Evolutionary conservation across 2,329 filamentous ascomycete genomes (phyloP).

Genomic region (Xylariaceae sp.): DNA sequence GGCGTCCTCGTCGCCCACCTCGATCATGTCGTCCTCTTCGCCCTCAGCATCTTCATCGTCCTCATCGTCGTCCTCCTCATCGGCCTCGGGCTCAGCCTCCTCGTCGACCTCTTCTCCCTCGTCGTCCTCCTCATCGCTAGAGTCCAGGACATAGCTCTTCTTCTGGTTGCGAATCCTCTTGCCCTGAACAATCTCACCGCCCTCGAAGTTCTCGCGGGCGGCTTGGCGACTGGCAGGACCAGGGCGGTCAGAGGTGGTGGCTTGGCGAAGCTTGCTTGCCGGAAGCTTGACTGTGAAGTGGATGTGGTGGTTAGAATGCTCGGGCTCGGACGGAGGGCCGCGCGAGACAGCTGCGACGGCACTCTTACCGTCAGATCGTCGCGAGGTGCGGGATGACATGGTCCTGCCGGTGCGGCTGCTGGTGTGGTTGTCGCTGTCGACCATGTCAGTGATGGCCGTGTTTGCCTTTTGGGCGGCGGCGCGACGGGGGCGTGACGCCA

Average conservation of each 20-base stretch:
- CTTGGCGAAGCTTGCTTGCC: constrained; percentile 44
- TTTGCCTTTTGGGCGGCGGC: constrained; percentile 39
- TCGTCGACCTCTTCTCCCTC: constrained; percentile 34
- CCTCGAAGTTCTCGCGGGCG: constrained; percentile 31
- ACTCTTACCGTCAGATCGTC: constrained; percentile 41
- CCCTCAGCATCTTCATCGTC: constrained; percentile 37
- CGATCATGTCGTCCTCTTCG: constrained; percentile 30
- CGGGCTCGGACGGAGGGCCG: constrained; percentile 37
- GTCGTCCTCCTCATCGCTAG: constrained; percentile 35
- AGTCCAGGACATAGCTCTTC: constrained; percentile 55
- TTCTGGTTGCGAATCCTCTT: constrained; percentile 48
- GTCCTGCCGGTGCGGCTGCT: constrained; percentile 28
- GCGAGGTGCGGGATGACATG: constrained; percentile 43
- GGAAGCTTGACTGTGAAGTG: constrained; percentile 46
- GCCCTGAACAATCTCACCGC: constrained; percentile 40
- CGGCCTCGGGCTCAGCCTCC: constrained; percentile 27
- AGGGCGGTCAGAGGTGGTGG: constrained; percentile 35
- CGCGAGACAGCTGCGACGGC: constrained; percentile 34
- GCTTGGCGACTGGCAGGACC: constrained; percentile 23
- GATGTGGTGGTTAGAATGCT: constrained; percentile 36
- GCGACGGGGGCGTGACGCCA: constrained; percentile 29
- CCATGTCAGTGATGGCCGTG: constrained; percentile 42
- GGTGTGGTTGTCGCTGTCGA: constrained; percentile 37
- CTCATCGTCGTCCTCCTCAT: constrained; percentile 29
- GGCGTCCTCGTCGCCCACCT: constrained; percentile 29